Conservation (phyloP, 148 eudicot species). For the Arbutus unedo region DNA sequence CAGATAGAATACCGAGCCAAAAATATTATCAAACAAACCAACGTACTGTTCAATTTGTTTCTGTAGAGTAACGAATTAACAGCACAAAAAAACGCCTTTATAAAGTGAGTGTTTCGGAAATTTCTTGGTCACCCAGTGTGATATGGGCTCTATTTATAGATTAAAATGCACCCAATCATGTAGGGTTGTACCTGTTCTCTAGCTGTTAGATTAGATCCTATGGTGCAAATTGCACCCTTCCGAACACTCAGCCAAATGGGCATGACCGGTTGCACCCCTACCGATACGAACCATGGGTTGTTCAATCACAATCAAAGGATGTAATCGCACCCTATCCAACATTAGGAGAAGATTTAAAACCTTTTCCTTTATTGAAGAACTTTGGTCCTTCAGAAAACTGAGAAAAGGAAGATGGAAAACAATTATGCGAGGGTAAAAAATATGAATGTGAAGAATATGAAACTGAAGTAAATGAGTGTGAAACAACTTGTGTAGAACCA, state of each 20-base stretch:
- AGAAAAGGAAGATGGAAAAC: too few species aligned
- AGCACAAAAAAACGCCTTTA: neutral
- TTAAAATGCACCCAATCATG: neutral
- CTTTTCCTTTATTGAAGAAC: too few species aligned
- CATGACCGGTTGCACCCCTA: neutral
- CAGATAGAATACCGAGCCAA: neutral
- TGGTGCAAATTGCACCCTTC: neutral
- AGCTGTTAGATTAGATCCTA: neutral
- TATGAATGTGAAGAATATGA: too few species aligned
- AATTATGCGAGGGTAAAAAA: too few species aligned
- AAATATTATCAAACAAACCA: neutral
- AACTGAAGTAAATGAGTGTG: too few species aligned
- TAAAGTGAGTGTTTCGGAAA: too few species aligned
- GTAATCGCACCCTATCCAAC: neutral
- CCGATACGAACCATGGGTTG: neutral
- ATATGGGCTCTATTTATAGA: neutral
- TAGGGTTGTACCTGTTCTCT: neutral
- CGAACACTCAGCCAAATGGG: neutral
- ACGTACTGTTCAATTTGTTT: neutral
- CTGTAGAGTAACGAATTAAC: neutral
- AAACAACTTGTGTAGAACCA: too few species aligned
- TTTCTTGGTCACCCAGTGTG: too few species aligned
- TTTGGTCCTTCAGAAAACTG: too few species aligned
- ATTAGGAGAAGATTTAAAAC: too few species aligned
- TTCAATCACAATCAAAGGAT: neutral